Conservation (phyloP, 2,329 filamentous ascomycete species). For the Calonectria ilicicola region DNA sequence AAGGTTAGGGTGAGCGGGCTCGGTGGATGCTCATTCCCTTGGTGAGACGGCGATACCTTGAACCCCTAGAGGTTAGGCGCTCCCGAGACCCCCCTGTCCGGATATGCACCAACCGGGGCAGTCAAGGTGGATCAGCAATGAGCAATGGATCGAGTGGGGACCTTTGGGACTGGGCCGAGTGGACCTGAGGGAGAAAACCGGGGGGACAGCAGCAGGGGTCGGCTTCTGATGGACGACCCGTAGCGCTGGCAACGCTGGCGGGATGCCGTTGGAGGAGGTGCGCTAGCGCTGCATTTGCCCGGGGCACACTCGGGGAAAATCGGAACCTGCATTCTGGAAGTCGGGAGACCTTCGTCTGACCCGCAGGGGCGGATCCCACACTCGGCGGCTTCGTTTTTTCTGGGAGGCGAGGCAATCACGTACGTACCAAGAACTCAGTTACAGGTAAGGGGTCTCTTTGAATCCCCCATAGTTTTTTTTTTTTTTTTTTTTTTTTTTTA, state of each 20-base stretch:
- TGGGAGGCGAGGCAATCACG: slow-evolving; percentile 1
- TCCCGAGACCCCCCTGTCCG: slow-evolving; percentile 37
- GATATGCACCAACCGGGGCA: slow-evolving; percentile 13
- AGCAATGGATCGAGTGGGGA: neutral
- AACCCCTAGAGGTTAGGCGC: slow-evolving; percentile 46
- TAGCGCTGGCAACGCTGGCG: slow-evolving; percentile 33
- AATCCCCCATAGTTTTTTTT: neutral
- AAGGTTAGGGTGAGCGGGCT: slow-evolving; percentile 24
- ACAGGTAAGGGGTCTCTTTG: slow-evolving; percentile 5
- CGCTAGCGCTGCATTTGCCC: slow-evolving; percentile 33
- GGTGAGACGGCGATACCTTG: slow-evolving; percentile 43
- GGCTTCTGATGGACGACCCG: slow-evolving; percentile 28
- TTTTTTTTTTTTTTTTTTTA: neutral
- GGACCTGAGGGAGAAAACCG: slow-evolving; percentile 10
- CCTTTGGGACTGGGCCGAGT: neutral
- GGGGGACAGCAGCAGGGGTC: slow-evolving; percentile 12
- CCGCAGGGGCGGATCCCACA: slow-evolving; percentile 16
- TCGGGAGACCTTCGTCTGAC: slow-evolving; percentile 42
- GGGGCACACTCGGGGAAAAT: slow-evolving; percentile 37
- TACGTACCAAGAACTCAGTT: slow-evolving; percentile 3
- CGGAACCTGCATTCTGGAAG: slow-evolving; percentile 40
- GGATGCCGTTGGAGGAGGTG: slow-evolving; percentile 34
- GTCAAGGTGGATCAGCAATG: neutral
- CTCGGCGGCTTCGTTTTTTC: neutral
- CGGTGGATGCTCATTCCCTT: slow-evolving; percentile 30